Base-by-base conservation (phyloP, 2,329 filamentous ascomycete genomes). In the Dothistroma septosporum region DNA sequence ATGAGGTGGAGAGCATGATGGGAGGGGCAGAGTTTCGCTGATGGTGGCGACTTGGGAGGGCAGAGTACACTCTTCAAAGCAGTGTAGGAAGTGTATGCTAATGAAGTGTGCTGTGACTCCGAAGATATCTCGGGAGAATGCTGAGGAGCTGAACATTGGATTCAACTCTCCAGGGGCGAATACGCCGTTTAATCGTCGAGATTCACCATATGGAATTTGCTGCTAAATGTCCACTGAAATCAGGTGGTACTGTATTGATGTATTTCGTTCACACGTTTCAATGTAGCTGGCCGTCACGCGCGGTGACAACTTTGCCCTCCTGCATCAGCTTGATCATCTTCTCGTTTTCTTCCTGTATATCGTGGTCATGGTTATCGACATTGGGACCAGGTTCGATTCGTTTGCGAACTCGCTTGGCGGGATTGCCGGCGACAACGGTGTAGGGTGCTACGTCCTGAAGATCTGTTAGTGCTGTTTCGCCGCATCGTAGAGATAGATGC, bases 341-440 rank as follows among this genome's bases (percentile, higher is more conserved):
- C n/a, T 66, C 64, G 59, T 72, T 70, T 55, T 67, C 56, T 58
- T 70, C 65, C 55, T 71, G 63, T 21, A 72, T 69, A 16, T 70
- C 66, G 33, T 62, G 63, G 37, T 58, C 59, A 55, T 69, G 67
- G 10, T 53, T 52, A 35, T 69, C 69, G 9, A 62, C 64, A 49
- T 67, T 65, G 5, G 66, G 60, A n/a, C 68, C 68, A 21, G 62
- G 44, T 28, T 66, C 62, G 35, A 72, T 68, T 22, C 64, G 58
- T 48, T 64, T 62, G 48, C 70, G 68, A 8, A 72, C 61, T 19
- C 60, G 58, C 55, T 69, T 71, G 32, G 71, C 71, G 2, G 80
- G 79, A 62, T 80, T 80, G 47, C 80, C 80, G 31, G 75, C 76
- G 12, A 78, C 79, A 48, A 81, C 72, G 24, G 76, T 78, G 59